phyloP scores from a whole-genome alignment of 139 green algal genomes.

The Nannochloris sp. region DNA sequence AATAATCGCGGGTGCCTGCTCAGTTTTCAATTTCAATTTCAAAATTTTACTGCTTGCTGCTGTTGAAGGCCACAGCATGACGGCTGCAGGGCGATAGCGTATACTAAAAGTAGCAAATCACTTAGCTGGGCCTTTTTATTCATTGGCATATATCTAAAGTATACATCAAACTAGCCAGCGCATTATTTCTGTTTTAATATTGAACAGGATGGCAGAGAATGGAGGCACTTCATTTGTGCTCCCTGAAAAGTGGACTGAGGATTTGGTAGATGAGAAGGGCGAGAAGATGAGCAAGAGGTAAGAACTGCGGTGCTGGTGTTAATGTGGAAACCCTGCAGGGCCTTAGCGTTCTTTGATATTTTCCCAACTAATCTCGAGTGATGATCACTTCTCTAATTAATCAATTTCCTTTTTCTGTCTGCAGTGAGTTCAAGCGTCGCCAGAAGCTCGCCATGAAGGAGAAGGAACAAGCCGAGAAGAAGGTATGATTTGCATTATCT shows the following conservation, averaged over 20 bases:
- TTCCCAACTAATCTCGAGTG: not conserved
- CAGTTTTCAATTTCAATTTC: no score
- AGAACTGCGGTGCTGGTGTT: not conserved
- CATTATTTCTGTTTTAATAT: no score
- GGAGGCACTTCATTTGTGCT: slow-evolving; percentile 5
- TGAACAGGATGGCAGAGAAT: not conserved
- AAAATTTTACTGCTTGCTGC: no score
- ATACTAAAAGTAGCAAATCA: no score
- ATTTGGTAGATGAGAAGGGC: slow-evolving; percentile 77
- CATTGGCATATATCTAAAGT: no score
- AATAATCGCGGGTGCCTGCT: no score
- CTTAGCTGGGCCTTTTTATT: no score
- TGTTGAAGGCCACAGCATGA: no score
- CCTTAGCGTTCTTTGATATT: not conserved
- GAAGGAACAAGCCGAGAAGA: slow-evolving; percentile 76
- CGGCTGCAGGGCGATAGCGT: no score
- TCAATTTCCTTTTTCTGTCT: not conserved
- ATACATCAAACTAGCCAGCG: no score
- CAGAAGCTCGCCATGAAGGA: slow-evolving; percentile 69
- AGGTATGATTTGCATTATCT: slow-evolving; percentile 32
- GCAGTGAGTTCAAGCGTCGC: slow-evolving; percentile 87
- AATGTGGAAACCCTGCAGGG: no score
- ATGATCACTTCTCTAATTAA: not conserved
- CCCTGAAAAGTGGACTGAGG: slow-evolving; percentile 52
- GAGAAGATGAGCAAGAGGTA: slow-evolving; percentile 83